phyloP scores from a whole-genome alignment of 2,329 filamentous ascomycete species.

The Talaromyces marneffei region DNA sequence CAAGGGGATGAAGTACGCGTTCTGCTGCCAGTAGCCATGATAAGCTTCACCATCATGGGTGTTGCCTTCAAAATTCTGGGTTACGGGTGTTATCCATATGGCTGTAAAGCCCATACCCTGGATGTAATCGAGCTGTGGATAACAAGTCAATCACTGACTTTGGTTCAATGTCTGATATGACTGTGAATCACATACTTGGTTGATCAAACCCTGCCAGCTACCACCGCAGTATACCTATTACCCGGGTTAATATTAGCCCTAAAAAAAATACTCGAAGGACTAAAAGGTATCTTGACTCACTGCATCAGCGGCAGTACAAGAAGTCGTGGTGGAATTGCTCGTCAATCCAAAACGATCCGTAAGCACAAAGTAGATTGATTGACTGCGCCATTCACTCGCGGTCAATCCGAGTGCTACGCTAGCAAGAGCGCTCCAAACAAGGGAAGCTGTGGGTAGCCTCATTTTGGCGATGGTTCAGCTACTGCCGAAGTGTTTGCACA shows the following conservation, averaged over 20 bases:
- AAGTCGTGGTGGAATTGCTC: slow-evolving; percentile 32
- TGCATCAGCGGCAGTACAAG: slow-evolving; percentile 24
- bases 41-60: slow-evolving; percentile 40
- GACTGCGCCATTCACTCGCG: slow-evolving; percentile 35
- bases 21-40: slow-evolving; percentile 48
- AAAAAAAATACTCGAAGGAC: not conserved
- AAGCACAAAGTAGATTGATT: slow-evolving; percentile 43
- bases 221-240: slow-evolving; percentile 40
- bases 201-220: slow-evolving; percentile 43
- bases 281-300: slow-evolving; percentile 14
- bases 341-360: slow-evolving; percentile 42
- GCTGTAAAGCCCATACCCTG: slow-evolving; percentile 45
- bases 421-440: slow-evolving; percentile 1
- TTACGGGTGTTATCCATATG: slow-evolving; percentile 46
- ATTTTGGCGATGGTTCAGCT: not conserved
- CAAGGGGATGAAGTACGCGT: slow-evolving; percentile 29
- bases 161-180: not conserved
- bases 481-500: not conserved
- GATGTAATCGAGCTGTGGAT: slow-evolving; percentile 44
- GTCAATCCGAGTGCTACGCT: slow-evolving; percentile 1
- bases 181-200: slow-evolving; percentile 21
- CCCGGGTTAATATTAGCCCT: not conserved
- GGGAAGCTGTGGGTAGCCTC: not conserved
- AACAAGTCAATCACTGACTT: not conserved
- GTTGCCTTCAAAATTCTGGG: slow-evolving; percentile 31